These are phyloP conservation scores for Fusarium sp. DNA, from an alignment of 2,329 filamentous ascomycete species.

Conservation along the genomic window DNA sequence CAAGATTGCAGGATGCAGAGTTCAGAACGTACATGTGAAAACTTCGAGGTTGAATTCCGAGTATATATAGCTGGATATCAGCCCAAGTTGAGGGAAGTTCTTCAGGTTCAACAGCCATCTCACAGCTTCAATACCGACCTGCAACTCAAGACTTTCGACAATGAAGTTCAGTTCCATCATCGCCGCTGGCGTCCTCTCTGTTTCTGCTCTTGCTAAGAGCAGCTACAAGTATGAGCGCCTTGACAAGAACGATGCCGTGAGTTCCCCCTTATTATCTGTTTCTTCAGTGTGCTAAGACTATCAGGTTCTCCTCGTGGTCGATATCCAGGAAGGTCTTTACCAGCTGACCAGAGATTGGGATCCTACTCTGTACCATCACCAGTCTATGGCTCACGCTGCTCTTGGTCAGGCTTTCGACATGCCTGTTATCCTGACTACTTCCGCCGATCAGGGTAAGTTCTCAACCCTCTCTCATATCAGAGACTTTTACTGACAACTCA, in stretches of 20 bases:
- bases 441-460: conserved; percentile 57
- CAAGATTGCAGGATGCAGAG: background rate
- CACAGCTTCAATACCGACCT: background rate
- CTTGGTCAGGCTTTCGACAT: conserved; percentile 72
- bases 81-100: background rate
- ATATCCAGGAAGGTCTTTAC: conserved; percentile 50
- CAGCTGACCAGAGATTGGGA: conserved; percentile 69
- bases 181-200: conserved; percentile 17
- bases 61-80: conserved; percentile 11
- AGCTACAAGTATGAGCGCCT: conserved; percentile 38
- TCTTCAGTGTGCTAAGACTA: fast-evolving
- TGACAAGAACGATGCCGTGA: conserved; percentile 40
- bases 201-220: conserved; percentile 20
- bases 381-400: conserved; percentile 72
- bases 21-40: background rate
- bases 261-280: background rate
- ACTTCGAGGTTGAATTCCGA: background rate
- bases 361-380: conserved; percentile 69
- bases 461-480: fast-evolving
- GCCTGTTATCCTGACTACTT: conserved; percentile 75
- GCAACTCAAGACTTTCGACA: background rate
- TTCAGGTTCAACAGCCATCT: conserved; percentile 15
- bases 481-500: background rate
- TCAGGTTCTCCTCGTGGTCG: conserved; percentile 48
- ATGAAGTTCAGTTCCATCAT: conserved; percentile 35